These are phyloP conservation scores for Malassezia dermatis DNA, from an alignment of 1,284 basidiomycete species.

Conservation along the genomic window DNA sequence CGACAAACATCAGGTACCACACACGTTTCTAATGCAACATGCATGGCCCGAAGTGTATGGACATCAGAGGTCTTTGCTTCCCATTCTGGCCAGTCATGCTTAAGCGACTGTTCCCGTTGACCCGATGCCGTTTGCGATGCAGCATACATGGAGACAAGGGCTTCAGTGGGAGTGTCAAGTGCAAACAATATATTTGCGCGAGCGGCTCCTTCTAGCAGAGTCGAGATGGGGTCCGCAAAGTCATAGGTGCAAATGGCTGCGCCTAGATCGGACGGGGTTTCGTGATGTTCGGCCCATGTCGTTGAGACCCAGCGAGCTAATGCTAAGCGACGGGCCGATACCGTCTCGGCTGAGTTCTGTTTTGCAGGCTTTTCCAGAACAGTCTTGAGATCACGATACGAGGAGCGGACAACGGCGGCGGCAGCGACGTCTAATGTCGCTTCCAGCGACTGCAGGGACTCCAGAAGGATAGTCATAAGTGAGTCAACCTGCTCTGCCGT, in stretches of 20 bases:
- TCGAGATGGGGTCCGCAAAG: conserved; percentile 13
- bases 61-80: conserved; percentile 2
- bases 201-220: conserved; percentile 9
- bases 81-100: conserved; percentile 6
- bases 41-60: background rate
- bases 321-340: background rate
- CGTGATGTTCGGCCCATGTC: background rate
- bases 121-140: conserved; percentile 1
- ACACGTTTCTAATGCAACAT: background rate
- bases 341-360: background rate
- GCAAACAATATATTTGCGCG: conserved; percentile 8
- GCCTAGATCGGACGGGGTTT: background rate
- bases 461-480: background rate
- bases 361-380: background rate
- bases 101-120: background rate
- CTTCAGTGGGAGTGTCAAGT: conserved; percentile 8
- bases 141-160: conserved; percentile 14
- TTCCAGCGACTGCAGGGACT: background rate
- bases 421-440: background rate
- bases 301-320: conserved; percentile 1
- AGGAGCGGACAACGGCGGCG: background rate
- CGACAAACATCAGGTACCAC: conserved; percentile 33
- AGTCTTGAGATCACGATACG: background rate
- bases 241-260: conserved; percentile 17
- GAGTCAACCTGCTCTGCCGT: background rate